Percentiles rank a stretch among this genome's conserved stretches.
phyloP scores from a whole-genome alignment of 495 filamentous ascomycete species.

The Pseudotulostoma volvatum region DNA sequence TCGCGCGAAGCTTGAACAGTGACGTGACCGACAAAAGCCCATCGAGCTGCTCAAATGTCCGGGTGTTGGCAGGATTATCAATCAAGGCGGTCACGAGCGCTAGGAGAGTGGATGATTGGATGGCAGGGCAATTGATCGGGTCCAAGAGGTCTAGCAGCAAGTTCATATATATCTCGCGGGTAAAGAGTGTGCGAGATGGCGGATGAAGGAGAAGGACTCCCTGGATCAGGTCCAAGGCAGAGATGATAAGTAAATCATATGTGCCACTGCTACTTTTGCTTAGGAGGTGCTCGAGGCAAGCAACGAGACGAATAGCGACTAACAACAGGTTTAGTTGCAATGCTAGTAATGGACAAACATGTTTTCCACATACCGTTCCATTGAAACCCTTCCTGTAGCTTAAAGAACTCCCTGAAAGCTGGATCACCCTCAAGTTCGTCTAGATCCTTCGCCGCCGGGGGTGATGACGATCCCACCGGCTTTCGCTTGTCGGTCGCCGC shows the following conservation, averaged over 20 bases:
- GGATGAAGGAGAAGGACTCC: constrained; percentile 83
- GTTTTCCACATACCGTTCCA: constrained; percentile 59
- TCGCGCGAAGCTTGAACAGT: constrained; percentile 72
- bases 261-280: constrained; percentile 63
- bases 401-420: constrained; percentile 91
- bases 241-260: constrained; percentile 79
- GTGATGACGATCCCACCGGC: constrained; percentile 17
- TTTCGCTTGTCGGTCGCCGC: constrained; percentile 26
- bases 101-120: constrained; percentile 77
- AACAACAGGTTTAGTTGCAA: constrained; percentile 2
- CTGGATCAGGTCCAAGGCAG: constrained; percentile 78
- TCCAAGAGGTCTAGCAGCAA: constrained; percentile 90
- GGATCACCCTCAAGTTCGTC: constrained; percentile 61
- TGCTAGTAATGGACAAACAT: neutral
- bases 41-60: constrained; percentile 84
- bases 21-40: constrained; percentile 86
- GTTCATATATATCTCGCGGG: constrained; percentile 88
- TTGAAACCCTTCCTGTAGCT: constrained; percentile 89
- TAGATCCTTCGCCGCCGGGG: constrained; percentile 45
- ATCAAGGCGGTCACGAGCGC: constrained; percentile 80
- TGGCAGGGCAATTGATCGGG: constrained; percentile 74
- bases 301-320: constrained; percentile 74
- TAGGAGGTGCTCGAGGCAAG: constrained; percentile 74
- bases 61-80: constrained; percentile 66
- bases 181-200: constrained; percentile 76